Percentiles rank a stretch among this genome's conserved stretches.
phyloP scores from a whole-genome alignment of 2,329 filamentous ascomycete species.

The Chrysoporthe cubensis region DNA sequence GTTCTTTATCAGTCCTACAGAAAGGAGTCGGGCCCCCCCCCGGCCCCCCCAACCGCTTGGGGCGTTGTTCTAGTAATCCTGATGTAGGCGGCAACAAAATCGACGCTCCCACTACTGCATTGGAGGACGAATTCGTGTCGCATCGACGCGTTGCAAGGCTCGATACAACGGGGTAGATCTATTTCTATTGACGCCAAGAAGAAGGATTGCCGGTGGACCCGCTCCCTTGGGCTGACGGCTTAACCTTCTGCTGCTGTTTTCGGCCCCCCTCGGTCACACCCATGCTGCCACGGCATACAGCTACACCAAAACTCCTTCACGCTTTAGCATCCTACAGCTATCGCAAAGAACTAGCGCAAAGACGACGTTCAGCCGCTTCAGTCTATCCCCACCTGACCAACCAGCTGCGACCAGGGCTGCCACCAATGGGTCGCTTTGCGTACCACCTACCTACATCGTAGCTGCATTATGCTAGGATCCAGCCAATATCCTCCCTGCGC shows the following conservation, averaged over 20 bases:
- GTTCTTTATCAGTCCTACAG: conserved; percentile 10
- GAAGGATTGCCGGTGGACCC: conserved; percentile 2
- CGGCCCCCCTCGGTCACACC: background rate
- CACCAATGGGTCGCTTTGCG: conserved; percentile 10
- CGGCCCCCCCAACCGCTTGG: background rate
- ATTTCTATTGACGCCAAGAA: conserved; percentile 4
- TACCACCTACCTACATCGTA: conserved; percentile 15
- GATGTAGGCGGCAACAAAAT: background rate
- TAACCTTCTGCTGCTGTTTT: background rate
- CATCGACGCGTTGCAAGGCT: conserved; percentile 2
- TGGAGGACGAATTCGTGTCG: background rate
- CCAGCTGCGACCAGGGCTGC: conserved; percentile 19
- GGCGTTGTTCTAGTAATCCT: background rate
- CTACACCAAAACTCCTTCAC: conserved; percentile 7
- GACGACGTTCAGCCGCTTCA: conserved; percentile 16
- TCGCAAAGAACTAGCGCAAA: conserved; percentile 8
- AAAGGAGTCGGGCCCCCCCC: background rate
- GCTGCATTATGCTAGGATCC: conserved; percentile 18
- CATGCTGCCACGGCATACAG: background rate
- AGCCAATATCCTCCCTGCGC: conserved; percentile 23
- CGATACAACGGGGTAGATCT: background rate
- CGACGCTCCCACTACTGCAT: background rate
- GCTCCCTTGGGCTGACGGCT: conserved; percentile 9
- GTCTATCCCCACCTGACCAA: conserved; percentile 8
- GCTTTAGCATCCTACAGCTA: conserved; percentile 22